Percentiles rank a stretch among this genome's conserved stretches.
Conservation (phyloP, 805 yeast species). For the Monosporozyma servazzii region DNA sequence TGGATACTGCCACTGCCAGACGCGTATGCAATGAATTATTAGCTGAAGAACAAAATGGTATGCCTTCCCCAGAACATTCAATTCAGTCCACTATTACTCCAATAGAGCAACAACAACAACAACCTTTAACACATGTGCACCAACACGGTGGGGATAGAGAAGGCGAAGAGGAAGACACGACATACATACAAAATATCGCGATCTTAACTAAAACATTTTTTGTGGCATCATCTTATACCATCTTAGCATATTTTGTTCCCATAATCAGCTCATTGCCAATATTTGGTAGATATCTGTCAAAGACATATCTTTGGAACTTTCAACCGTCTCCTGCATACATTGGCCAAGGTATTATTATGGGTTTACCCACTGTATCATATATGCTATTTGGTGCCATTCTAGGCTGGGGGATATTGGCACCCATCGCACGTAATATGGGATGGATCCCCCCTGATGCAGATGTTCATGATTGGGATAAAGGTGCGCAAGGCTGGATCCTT, state of each 20-base stretch:
- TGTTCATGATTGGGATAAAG: conserved; percentile 71
- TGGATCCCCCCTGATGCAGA: conserved; percentile 91
- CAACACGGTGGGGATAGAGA: neutral
- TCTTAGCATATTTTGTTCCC: conserved; percentile 66
- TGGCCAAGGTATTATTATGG: conserved; percentile 98
- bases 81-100: neutral
- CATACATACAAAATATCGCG: conserved; percentile 43
- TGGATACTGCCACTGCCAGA: conserved; percentile 15
- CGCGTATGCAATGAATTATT: conserved; percentile 1
- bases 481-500: conserved; percentile 95
- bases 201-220: conserved; percentile 52
- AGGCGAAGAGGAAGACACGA: neutral
- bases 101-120: neutral
- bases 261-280: conserved; percentile 58
- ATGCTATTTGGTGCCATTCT: conserved; percentile 84
- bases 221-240: conserved; percentile 64
- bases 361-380: conserved; percentile 78
- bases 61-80: neutral
- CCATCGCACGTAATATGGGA: conserved; percentile 53
- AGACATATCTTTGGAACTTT: conserved; percentile 67
- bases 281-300: conserved; percentile 58
- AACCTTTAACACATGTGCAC: neutral
- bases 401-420: conserved; percentile 92
- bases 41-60: neutral
- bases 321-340: conserved; percentile 96